Conservation (phyloP, 352 stramenopile species). For the Phytopythium mirpurense region DNA sequence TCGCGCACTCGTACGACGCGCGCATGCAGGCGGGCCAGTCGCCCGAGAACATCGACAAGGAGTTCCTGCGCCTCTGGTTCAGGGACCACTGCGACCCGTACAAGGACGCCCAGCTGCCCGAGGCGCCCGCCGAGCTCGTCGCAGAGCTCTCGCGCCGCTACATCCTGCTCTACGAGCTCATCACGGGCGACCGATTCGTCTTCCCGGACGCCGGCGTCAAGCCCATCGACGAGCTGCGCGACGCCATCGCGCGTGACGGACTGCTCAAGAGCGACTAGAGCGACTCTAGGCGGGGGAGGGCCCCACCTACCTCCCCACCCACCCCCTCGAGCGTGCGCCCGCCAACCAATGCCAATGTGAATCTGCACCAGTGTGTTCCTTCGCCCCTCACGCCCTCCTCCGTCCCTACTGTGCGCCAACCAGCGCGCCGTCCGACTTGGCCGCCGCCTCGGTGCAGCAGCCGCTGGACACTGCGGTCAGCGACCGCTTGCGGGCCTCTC, state of each 20-base stretch:
- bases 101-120: constrained; percentile 93
- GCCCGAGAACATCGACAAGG: constrained; percentile 99
- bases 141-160: constrained; percentile 96
- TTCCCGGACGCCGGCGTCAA: constrained; percentile 45
- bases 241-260: constrained; percentile 3
- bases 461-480: no score
- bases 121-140: constrained; percentile 95
- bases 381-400: no score
- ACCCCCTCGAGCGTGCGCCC: no score
- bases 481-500: no score
- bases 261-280: constrained; percentile 17
- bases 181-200: constrained; percentile 94
- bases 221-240: constrained; percentile 34
- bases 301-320: no score
- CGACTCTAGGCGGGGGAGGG: no score
- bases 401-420: no score
- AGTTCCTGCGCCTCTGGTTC: constrained; percentile 99
- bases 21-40: constrained; percentile 84
- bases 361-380: neutral
- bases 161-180: constrained; percentile 98
- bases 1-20: constrained; percentile 88
- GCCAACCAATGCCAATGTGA: neutral
- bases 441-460: no score
- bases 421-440: no score
- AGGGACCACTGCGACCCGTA: constrained; percentile 98